Evolutionary conservation across 2,329 filamentous ascomycete genomes (phyloP).

Genomic region (Botrytis pseudocinerea): DNA sequence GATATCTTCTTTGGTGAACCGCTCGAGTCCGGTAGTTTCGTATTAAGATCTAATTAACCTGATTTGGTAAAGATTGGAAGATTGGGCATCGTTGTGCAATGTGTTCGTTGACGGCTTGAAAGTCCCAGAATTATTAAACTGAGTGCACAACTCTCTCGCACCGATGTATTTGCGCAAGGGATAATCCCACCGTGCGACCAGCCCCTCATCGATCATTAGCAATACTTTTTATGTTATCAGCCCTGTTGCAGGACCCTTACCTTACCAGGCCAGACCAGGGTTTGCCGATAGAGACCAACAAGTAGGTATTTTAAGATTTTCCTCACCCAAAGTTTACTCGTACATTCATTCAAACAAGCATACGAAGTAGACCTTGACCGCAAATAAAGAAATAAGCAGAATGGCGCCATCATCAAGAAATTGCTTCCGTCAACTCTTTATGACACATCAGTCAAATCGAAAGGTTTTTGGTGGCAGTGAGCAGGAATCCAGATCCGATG

Average conservation of each 20-base stretch:
- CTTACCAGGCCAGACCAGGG: not conserved
- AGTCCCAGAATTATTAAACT: not conserved
- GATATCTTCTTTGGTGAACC: not conserved
- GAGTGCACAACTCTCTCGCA: not conserved
- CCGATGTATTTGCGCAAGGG: not conserved
- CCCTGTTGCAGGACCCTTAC: not conserved
- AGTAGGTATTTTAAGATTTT: not conserved
- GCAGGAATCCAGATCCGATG: not conserved
- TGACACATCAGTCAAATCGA: not conserved
- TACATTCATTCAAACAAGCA: not conserved
- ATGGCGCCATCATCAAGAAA: slow-evolving; percentile 8
- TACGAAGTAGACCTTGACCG: not conserved
- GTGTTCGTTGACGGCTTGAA: not conserved
- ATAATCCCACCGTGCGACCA: not conserved
- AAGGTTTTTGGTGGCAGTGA: not conserved
- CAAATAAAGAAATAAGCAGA: not conserved
- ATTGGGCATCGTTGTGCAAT: not conserved
- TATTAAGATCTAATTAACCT: not conserved
- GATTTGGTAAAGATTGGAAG: not conserved
- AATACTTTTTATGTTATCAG: slow-evolving; percentile 3
- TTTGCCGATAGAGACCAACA: not conserved
- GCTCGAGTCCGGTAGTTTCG: not conserved
- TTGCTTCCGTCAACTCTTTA: slow-evolving; percentile 10
- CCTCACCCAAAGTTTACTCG: not conserved
- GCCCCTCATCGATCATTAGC: not conserved